Conservation (phyloP, 2,329 filamentous ascomycete genomes). For the Tricladium varicosporioides region DNA sequence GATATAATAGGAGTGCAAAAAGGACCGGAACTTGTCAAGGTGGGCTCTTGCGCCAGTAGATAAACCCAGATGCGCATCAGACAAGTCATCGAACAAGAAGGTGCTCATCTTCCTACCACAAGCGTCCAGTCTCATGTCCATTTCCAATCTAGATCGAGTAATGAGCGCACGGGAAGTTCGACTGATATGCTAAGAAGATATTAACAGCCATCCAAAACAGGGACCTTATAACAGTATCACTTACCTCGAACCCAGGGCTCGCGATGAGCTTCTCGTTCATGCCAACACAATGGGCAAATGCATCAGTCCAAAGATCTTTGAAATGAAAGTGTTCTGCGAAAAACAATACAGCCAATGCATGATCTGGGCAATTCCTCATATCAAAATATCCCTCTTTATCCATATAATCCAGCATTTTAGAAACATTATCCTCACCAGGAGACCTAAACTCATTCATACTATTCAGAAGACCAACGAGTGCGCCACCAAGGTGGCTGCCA, state of each 20-base stretch:
- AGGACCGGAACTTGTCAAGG: slow-evolving; percentile 69
- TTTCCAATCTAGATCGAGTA: slow-evolving; percentile 58
- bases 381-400: slow-evolving; percentile 68
- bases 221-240: slow-evolving; percentile 26
- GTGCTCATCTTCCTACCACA: slow-evolving; percentile 57
- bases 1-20: slow-evolving; percentile 65
- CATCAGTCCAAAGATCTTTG: slow-evolving; percentile 65
- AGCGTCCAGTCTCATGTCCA: slow-evolving; percentile 61
- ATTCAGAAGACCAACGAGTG: slow-evolving; percentile 63
- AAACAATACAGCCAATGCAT: slow-evolving; percentile 65
- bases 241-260: slow-evolving; percentile 60
- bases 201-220: too few relatives aligned
- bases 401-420: slow-evolving; percentile 63
- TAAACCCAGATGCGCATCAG: slow-evolving; percentile 63
- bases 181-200: slow-evolving; percentile 43
- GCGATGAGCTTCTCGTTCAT: slow-evolving; percentile 63
- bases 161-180: slow-evolving; percentile 63
- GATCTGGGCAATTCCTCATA: slow-evolving; percentile 62
- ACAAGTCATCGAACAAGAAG: slow-evolving; percentile 71
- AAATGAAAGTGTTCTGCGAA: slow-evolving; percentile 66
- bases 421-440: slow-evolving; percentile 51
- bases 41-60: slow-evolving; percentile 60
- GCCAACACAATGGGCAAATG: slow-evolving; percentile 75
- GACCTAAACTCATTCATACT: slow-evolving; percentile 63
- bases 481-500: slow-evolving; percentile 61